phyloP scores from a whole-genome alignment of 495 filamentous ascomycete species.

The Platismatia glauca region DNA sequence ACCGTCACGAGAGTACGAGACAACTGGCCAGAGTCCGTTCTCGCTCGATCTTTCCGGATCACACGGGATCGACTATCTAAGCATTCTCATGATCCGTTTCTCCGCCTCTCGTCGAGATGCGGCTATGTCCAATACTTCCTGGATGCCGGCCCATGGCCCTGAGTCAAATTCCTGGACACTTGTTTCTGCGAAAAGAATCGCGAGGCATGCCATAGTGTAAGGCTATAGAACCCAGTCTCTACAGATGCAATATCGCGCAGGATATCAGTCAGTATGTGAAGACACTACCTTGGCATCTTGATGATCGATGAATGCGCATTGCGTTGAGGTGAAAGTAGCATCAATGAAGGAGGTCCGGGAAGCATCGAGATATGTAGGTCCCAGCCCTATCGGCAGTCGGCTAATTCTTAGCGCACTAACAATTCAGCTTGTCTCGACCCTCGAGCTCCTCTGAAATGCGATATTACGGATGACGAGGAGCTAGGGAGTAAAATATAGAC shows the following conservation, averaged over 20 bases:
- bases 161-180: neutral
- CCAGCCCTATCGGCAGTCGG: neutral
- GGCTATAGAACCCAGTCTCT: neutral
- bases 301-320: neutral
- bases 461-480: no score
- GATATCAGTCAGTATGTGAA: rapidly evolving
- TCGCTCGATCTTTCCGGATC: no score
- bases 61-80: no score
- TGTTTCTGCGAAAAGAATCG: neutral
- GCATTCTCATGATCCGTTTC: no score
- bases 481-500: no score
- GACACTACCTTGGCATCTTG: neutral
- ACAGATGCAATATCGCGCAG: neutral
- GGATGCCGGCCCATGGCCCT: neutral
- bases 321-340: neutral
- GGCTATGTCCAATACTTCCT: neutral
- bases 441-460: no score
- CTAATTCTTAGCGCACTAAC: neutral
- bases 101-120: neutral
- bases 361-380: neutral
- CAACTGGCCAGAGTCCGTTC: no score
- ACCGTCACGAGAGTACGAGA: no score
- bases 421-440: neutral
- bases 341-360: no score
- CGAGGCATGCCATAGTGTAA: neutral